phyloP scores from a whole-genome alignment of 345 rosid genomes.

The Turnera subulata region DNA sequence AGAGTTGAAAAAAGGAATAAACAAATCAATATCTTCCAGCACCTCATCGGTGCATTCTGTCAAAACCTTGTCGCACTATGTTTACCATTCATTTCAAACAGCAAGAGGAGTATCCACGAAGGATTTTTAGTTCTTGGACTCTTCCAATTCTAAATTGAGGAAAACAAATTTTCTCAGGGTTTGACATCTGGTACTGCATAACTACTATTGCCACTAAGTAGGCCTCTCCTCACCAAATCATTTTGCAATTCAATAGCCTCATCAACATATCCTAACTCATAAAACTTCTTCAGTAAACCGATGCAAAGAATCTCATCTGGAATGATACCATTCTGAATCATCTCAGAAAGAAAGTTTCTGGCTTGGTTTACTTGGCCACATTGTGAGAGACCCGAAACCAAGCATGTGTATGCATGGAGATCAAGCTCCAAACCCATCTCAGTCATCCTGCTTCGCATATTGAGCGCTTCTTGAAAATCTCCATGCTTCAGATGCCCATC shows the following conservation, averaged over 20 bases:
- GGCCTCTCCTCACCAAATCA: constrained; percentile 41
- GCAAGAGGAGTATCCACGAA: neutral
- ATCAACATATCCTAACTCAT: constrained; percentile 43
- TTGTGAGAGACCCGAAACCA: constrained; percentile 55
- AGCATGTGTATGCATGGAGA: constrained; percentile 58
- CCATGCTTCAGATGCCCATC: constrained; percentile 63
- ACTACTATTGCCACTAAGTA: constrained; percentile 25
- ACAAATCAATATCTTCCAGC: too few relatives aligned
- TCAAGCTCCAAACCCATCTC: constrained; percentile 65
- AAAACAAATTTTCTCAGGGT: constrained; percentile 13
- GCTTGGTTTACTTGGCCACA: constrained; percentile 52
- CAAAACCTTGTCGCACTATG: too few relatives aligned
- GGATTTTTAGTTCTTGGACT: neutral
- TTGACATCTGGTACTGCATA: constrained; percentile 24
- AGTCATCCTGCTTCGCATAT: constrained; percentile 41
- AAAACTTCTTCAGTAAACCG: constrained; percentile 48
- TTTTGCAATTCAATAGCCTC: constrained; percentile 53
- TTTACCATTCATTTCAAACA: neutral
- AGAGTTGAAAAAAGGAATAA: too few relatives aligned
- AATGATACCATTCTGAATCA: constrained; percentile 47
- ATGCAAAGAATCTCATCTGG: constrained; percentile 63
- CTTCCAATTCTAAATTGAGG: neutral
- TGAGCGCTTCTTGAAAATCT: constrained; percentile 46
- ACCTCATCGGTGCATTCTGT: too few relatives aligned
- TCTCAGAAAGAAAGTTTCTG: constrained; percentile 50